Percentiles rank a stretch among this genome's conserved stretches.
phyloP scores from a whole-genome alignment of 164 flowering plant species.

The Berberis thunbergii region DNA sequence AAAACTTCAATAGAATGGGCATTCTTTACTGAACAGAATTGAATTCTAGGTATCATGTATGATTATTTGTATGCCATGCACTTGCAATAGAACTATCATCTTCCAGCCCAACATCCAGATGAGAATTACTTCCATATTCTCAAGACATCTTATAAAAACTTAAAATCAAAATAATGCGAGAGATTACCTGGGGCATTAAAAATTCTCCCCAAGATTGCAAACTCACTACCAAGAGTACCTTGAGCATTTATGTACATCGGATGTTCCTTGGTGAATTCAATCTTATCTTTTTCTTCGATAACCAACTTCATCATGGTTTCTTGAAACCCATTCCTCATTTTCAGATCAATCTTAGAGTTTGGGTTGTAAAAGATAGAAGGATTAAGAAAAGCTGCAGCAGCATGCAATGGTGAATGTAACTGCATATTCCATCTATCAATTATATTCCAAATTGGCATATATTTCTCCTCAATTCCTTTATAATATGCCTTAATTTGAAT shows the following conservation, averaged over 20 bases:
- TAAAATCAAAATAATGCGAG: not conserved
- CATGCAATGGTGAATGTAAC: constrained; percentile 46
- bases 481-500: constrained; percentile 41
- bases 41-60: too few relatives aligned
- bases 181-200: constrained; percentile 57
- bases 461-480: constrained; percentile 45
- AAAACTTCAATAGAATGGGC: not conserved
- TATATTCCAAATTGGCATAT: constrained; percentile 54
- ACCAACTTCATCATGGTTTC: constrained; percentile 61
- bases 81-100: too few relatives aligned
- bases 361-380: constrained; percentile 54
- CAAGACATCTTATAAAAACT: not conserved
- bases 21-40: too few relatives aligned
- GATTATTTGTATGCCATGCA: too few relatives aligned
- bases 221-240: constrained; percentile 59
- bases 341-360: constrained; percentile 39
- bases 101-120: too few relatives aligned
- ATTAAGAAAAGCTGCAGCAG: constrained; percentile 64
- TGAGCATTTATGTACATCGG: constrained; percentile 58
- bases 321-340: constrained; percentile 63
- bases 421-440: constrained; percentile 63
- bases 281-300: constrained; percentile 40
- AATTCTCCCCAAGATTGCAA: constrained; percentile 61
- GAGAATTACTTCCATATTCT: too few relatives aligned
- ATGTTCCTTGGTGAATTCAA: constrained; percentile 54